phyloP scores from a whole-genome alignment of 2,329 filamentous ascomycete genomes.

The Leptosphaerulina australis region DNA sequence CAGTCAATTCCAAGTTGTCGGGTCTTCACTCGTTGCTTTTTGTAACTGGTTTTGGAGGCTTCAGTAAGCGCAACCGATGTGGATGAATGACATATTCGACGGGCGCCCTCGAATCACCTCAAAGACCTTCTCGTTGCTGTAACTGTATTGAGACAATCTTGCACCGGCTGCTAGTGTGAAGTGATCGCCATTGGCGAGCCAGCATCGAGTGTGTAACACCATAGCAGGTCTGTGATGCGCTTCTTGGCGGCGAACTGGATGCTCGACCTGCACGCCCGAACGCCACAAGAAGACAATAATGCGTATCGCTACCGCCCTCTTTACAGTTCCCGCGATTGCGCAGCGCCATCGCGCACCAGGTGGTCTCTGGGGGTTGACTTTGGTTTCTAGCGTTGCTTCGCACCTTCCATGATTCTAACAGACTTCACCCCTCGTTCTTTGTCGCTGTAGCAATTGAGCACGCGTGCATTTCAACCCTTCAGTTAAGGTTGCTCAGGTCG shows the following conservation, averaged over 20 bases:
- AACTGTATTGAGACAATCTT: slow-evolving; percentile 19
- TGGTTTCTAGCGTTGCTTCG: slow-evolving; percentile 11
- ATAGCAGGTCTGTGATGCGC: slow-evolving; percentile 12
- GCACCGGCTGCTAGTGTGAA: slow-evolving; percentile 15
- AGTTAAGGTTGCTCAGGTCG: slow-evolving; percentile 25
- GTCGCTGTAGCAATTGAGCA: slow-evolving; percentile 27
- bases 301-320: slow-evolving; percentile 28
- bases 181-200: slow-evolving; percentile 13
- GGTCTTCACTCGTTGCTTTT: slow-evolving; percentile 17
- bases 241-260: slow-evolving; percentile 22
- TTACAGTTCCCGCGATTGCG: slow-evolving; percentile 21
- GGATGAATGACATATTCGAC: background rate
- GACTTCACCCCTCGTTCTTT: slow-evolving; percentile 27
- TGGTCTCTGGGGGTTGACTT: slow-evolving; percentile 7
- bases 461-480: slow-evolving; percentile 36
- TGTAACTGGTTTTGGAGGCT: slow-evolving; percentile 2
- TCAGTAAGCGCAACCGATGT: background rate
- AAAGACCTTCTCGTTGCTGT: slow-evolving; percentile 10
- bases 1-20: slow-evolving; percentile 12
- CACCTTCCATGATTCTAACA: slow-evolving; percentile 24
- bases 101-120: slow-evolving; percentile 1
- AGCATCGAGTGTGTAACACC: slow-evolving; percentile 19
- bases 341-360: slow-evolving; percentile 23
- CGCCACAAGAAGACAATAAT: slow-evolving; percentile 37
- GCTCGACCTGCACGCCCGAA: slow-evolving; percentile 27